phyloP scores from a whole-genome alignment of 148 eudicot genomes.

The Polygonum maritimum region DNA sequence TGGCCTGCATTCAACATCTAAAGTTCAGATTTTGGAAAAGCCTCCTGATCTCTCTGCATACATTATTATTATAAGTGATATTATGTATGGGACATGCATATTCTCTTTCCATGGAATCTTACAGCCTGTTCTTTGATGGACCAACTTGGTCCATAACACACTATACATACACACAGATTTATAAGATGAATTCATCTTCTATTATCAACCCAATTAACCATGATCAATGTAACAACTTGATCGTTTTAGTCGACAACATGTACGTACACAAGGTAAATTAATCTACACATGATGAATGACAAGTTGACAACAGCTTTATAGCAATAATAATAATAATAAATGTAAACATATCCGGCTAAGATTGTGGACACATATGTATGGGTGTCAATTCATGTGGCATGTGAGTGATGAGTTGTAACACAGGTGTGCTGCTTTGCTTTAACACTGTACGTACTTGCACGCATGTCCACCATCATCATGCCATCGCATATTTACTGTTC shows the following conservation, averaged over 20 bases:
- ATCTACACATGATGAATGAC: too few species aligned
- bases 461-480: background rate
- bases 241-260: background rate
- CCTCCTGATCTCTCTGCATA: background rate
- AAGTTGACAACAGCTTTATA: too few species aligned
- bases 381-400: conserved; percentile 6
- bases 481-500: background rate
- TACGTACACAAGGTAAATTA: too few species aligned
- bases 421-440: background rate
- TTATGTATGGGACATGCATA: background rate
- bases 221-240: too few species aligned
- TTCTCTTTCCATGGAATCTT: conserved; percentile 3
- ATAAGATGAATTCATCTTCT: background rate
- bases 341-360: background rate
- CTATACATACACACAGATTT: background rate
- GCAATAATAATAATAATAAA: background rate
- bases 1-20: conserved; percentile 5
- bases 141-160: background rate
- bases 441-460: background rate
- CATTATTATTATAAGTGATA: background rate
- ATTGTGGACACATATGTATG: background rate
- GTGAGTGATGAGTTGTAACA: background rate
- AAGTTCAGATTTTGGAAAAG: background rate
- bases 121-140: conserved; percentile 7
- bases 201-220: too few species aligned